Evolutionary conservation across 163 green algal genomes (phyloP).

Genomic region (Scenedesmus sp.): DNA sequence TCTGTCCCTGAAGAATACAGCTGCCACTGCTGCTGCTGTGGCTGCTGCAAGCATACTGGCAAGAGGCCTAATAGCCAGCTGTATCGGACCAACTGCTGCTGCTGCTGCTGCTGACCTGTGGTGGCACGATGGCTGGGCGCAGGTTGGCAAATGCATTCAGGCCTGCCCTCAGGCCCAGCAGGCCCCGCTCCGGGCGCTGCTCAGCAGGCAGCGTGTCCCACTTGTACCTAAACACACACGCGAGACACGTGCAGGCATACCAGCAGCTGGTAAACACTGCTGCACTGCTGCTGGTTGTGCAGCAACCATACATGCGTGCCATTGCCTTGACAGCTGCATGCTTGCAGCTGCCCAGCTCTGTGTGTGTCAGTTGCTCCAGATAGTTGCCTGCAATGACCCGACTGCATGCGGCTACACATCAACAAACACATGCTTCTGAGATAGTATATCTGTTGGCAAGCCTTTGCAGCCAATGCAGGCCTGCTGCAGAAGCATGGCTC

Average conservation of each 20-base stretch:
- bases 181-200: slow-evolving; percentile 92
- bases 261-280: neutral
- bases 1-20: neutral
- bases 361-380: neutral
- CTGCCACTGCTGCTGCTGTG: neutral
- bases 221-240: slow-evolving; percentile 91
- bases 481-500: neutral
- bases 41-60: too few species aligned
- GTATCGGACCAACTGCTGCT: neutral
- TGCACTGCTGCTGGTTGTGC: neutral
- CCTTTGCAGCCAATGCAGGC: neutral
- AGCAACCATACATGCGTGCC: neutral
- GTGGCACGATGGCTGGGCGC: slow-evolving; percentile 93
- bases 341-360: neutral
- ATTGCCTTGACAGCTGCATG: neutral
- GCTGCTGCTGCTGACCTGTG: slow-evolving; percentile 74
- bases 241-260: neutral
- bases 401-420: neutral
- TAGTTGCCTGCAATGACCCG: neutral
- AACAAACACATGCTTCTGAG: neutral
- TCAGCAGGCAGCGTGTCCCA: slow-evolving; percentile 94
- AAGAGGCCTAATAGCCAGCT: too few species aligned
- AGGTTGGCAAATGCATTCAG: slow-evolving; percentile 98
- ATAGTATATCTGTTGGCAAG: neutral
- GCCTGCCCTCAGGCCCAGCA: slow-evolving; percentile 91